Base-by-base conservation (phyloP, 768 basidiomycete species). In the Lyophyllum shimeji region DNA sequence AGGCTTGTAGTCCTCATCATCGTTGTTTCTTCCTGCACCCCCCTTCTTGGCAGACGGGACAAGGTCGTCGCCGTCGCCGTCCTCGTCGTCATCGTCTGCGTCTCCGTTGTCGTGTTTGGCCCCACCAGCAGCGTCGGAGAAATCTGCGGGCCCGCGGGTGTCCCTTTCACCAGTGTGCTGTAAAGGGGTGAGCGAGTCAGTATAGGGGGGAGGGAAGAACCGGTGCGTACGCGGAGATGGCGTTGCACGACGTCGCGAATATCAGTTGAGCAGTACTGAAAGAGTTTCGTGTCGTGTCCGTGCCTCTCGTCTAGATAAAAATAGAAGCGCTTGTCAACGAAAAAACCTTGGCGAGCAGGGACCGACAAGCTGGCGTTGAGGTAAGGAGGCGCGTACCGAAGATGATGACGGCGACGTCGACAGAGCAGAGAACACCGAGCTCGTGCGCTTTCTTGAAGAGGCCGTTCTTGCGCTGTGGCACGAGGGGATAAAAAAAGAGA, bases 201-300 rank as follows among this genome's bases (percentile, higher is more conserved):
- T 21, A 33, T 21, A n/a, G 31, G 15, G 7, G 17, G 29, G 29
- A 50, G 23, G 6, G 23, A 18, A 25, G 3, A n/a, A 17, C 8
- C 8, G 29, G 25, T 21, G 64, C 71, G 37, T 57, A 76, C 74
- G 29, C 80, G 72, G 39, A 82, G 60, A 66, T 87, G 85, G 50
- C 84, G 79, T 59, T 84, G 76, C 21, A 89, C 79, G 54, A 87
- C 81, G 56, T 77, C 74, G 54, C 80, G 74, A 55, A 82, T 77
- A 64, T 86, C 83, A 15, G 61, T 65, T 3, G 87, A 89, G 67
- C 82, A 83, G 60, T 89, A 89, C 64, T 89, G 84, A 68, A 84
- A 86, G n/a, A 87, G 77, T 68, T 87, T 88, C 61, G 82, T 68
- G 63, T 85, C 81, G 65, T 88, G 87, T 17, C 60, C 57, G 60